Evolutionary conservation across 2,329 filamentous ascomycete genomes (phyloP), one percentile per base, ranked within the genome.

Genomic region (Exophiala aquamarina): DNA sequence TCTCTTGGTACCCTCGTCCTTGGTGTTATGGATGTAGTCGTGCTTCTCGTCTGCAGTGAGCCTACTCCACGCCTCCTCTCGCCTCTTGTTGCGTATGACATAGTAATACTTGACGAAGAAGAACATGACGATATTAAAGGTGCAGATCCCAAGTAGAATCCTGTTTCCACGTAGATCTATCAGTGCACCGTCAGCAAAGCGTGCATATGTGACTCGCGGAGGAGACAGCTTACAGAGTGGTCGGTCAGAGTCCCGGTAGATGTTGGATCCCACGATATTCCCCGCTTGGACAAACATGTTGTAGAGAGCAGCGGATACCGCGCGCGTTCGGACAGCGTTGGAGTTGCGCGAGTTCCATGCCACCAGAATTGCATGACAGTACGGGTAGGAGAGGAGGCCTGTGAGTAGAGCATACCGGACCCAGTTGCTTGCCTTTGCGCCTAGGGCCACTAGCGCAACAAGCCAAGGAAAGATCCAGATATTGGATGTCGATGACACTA

Each of bases 391-490:
- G 1, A 77, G 61, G 1, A 81, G 58, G 0, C 73, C 65, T 0
- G 70, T 75, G n/a, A 76, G 65, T 0, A 79, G 58, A 0, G 68
- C 71, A 46, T 75, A 82, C 0, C 74, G 76, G 0, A 69, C 68
- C 78, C 77, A 81, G 3, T 66, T 59, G 37, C 73, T 66, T 1
- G 61, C 54, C 47, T 70, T 64, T 0, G 67, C 55, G 1, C 70
- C 71, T 0, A 70, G 69, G 68, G 73, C 75, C 41, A 49, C 70
- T 52, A 82, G 65, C 0, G 75, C 72, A 23, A 83, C 63, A 31
- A 86, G 57, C 52, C 78, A 79, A 0, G 81, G 81, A 4, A 86
- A 64, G 2, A 74, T 70, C 82, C 82, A 86, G 5, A 84, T 56
- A 44, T 82, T 64, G 32, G 73, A 76, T 3, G 72, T 65, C 29